Evolutionary conservation across 805 yeast species (phyloP).

Genomic region (Kazachstania psychrophila): DNA sequence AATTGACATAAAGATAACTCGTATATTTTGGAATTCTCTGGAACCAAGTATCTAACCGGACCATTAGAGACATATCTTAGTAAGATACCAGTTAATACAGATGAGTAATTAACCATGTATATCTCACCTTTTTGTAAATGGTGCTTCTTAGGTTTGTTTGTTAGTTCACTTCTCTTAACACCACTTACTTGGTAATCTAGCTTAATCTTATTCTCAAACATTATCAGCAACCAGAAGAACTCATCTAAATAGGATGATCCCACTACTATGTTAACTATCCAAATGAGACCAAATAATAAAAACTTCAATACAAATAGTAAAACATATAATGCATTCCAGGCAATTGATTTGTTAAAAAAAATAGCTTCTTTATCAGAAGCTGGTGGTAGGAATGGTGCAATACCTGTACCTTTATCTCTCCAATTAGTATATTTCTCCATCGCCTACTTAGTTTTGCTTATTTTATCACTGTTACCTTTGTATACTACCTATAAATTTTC

Average conservation of each 20-base stretch:
- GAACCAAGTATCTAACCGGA: slow-evolving; percentile 14
- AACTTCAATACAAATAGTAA: not conserved
- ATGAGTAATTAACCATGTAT: slow-evolving; percentile 40
- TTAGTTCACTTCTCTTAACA: slow-evolving; percentile 31
- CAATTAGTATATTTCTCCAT: slow-evolving; percentile 78
- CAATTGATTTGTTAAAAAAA: not conserved
- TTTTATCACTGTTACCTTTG: too few relatives aligned
- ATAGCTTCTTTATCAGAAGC: slow-evolving; percentile 9
- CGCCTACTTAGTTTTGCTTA: too few relatives aligned
- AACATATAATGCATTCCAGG: not conserved
- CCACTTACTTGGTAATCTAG: slow-evolving; percentile 36
- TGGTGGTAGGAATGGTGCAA: slow-evolving; percentile 76
- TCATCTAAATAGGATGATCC: not conserved
- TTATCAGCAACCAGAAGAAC: not conserved
- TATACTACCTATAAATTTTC: too few relatives aligned
- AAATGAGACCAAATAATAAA: not conserved
- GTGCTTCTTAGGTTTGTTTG: slow-evolving; percentile 7
- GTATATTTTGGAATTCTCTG: slow-evolving; percentile 11
- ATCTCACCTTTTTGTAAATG: slow-evolving; percentile 34
- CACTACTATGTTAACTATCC: not conserved
- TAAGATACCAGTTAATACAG: slow-evolving; percentile 40
- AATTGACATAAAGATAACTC: slow-evolving; percentile 13
- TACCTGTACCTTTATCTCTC: slow-evolving; percentile 91
- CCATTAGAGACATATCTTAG: slow-evolving; percentile 25
- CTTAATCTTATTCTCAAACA: slow-evolving; percentile 5